Evolutionary conservation across 345 rosid species (phyloP).

Genomic region (Conringia planisiliqua): DNA sequence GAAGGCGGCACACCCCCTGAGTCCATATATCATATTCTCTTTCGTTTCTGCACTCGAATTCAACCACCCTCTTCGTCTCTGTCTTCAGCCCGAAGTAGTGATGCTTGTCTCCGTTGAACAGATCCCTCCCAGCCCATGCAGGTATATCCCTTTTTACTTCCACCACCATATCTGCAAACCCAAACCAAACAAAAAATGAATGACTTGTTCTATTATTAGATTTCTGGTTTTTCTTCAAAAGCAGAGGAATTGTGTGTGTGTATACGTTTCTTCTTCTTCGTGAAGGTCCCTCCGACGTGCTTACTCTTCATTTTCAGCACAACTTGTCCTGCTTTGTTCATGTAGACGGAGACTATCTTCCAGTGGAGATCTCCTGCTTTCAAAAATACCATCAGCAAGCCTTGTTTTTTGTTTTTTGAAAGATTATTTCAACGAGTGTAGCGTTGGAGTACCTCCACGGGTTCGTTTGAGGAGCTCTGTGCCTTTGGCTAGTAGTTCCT

Average conservation of each 20-base stretch:
- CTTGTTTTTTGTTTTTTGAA: background rate
- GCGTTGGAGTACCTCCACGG: constrained; percentile 56
- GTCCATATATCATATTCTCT: constrained; percentile 84
- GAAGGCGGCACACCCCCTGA: constrained; percentile 64
- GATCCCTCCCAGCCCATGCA: constrained; percentile 89
- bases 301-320: constrained; percentile 88
- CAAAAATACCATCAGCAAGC: background rate
- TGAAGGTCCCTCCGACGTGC: constrained; percentile 75
- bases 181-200: background rate
- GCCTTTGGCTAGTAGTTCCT: constrained; percentile 78
- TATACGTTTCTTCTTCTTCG: constrained; percentile 71
- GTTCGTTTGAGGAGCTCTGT: constrained; percentile 89
- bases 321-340: constrained; percentile 67
- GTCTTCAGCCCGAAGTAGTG: constrained; percentile 83
- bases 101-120: constrained; percentile 65
- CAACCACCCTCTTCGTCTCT: constrained; percentile 54
- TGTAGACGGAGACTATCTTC: constrained; percentile 83
- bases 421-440: background rate
- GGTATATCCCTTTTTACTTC: constrained; percentile 74
- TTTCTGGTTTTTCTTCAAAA: background rate
- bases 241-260: background rate
- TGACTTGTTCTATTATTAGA: background rate
- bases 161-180: constrained; percentile 63
- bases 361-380: constrained; percentile 91
- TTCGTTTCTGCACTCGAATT: constrained; percentile 81